These are phyloP conservation scores for Ophiocordyceps polyrhachis-furcata DNA, from an alignment of 2,329 filamentous ascomycete genomes.

Conservation along the genomic window DNA sequence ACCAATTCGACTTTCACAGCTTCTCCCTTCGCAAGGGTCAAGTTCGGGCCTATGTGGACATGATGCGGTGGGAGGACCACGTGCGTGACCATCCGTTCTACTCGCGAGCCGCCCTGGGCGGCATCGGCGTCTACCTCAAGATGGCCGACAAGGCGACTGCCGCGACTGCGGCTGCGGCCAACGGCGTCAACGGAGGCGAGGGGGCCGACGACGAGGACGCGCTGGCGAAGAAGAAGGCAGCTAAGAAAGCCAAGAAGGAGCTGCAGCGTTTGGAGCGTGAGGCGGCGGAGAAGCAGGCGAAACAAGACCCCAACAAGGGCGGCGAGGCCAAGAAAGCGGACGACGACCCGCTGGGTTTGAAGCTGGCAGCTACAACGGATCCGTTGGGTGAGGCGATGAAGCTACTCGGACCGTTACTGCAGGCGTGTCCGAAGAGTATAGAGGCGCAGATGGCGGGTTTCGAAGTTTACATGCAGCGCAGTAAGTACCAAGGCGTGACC, in stretches of 20 bases:
- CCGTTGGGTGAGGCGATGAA: constrained; percentile 77
- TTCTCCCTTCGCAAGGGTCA: constrained; percentile 96
- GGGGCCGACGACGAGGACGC: constrained; percentile 34
- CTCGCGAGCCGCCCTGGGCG: constrained; percentile 62
- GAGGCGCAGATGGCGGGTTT: constrained; percentile 74
- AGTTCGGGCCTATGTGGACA: constrained; percentile 84
- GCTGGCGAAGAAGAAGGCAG: constrained; percentile 64
- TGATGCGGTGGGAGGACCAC: constrained; percentile 90
- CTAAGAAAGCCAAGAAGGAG: constrained; percentile 80
- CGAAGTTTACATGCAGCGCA: constrained; percentile 69
- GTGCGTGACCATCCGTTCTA: constrained; percentile 88
- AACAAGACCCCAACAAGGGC: constrained; percentile 69
- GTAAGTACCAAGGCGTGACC: constrained; percentile 27
- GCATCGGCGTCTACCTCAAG: constrained; percentile 61
- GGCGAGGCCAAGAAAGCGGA: constrained; percentile 72
- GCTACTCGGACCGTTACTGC: constrained; percentile 63
- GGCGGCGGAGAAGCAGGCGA: constrained; percentile 58
- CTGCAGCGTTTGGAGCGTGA: constrained; percentile 46
- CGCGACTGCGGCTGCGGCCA: constrained; percentile 29
- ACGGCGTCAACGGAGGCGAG: constrained; percentile 40
- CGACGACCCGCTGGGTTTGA: constrained; percentile 66
- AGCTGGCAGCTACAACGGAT: constrained; percentile 62
- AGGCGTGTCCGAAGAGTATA: constrained; percentile 64
- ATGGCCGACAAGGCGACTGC: constrained; percentile 56
- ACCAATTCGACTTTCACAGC: constrained; percentile 97